phyloP scores from a whole-genome alignment of 768 basidiomycete genomes.

The Auricularia cornea region DNA sequence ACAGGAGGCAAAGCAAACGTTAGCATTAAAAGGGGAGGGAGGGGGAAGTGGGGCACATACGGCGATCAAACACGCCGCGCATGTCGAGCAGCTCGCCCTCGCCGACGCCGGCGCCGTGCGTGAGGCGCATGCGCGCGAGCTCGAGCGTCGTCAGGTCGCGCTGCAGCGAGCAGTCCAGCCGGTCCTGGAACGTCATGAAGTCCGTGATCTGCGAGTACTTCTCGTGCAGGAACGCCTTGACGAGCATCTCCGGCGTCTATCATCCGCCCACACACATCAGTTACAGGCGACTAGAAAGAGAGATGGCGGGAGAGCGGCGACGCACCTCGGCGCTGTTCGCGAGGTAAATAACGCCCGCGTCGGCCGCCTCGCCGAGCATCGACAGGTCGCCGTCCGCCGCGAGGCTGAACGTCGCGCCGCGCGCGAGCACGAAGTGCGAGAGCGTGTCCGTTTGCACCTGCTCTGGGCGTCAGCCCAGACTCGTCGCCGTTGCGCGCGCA shows the following conservation, averaged over 20 bases:
- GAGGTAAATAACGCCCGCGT: slow-evolving; percentile 73
- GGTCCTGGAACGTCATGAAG: slow-evolving; percentile 73
- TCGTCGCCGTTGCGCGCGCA: too few species aligned
- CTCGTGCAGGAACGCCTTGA: slow-evolving; percentile 68
- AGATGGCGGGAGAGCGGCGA: not conserved
- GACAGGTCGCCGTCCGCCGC: slow-evolving; percentile 71
- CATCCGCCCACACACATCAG: not conserved
- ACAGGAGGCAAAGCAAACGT: not conserved
- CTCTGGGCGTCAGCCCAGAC: not conserved
- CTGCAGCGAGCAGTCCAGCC: slow-evolving; percentile 77
- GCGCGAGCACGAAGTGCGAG: slow-evolving; percentile 71
- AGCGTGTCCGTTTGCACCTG: slow-evolving; percentile 78
- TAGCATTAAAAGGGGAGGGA: not conserved
- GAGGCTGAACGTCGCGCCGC: slow-evolving; percentile 71
- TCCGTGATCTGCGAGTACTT: slow-evolving; percentile 85
- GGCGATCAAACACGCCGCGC: slow-evolving; percentile 71
- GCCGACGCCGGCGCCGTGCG: slow-evolving; percentile 61
- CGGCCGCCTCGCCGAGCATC: slow-evolving; percentile 64
- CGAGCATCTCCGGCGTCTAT: slow-evolving; percentile 72
- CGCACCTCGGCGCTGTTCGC: slow-evolving; percentile 71
- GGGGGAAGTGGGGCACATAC: slow-evolving; percentile 30
- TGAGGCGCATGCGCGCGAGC: slow-evolving; percentile 73
- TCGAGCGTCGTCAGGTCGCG: slow-evolving; percentile 77
- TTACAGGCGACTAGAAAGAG: not conserved
- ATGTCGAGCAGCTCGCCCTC: slow-evolving; percentile 80